Evolutionary conservation across 164 flowering plant genomes (phyloP).

Genomic region (Magnolia changhungtana): DNA sequence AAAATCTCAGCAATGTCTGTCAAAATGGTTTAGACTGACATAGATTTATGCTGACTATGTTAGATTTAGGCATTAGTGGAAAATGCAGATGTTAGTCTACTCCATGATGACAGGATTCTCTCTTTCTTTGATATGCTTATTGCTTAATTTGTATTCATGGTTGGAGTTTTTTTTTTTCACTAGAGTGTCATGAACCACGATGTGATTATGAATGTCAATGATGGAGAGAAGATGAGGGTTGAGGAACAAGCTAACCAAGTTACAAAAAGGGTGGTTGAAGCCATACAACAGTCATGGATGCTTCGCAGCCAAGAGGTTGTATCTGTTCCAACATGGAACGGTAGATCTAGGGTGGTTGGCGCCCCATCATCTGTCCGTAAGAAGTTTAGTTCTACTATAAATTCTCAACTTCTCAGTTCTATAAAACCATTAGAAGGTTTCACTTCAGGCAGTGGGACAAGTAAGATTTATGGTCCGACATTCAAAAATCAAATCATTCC

Average conservation of each 20-base stretch:
- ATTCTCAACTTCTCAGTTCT: slow-evolving; percentile 37
- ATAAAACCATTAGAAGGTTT: slow-evolving; percentile 36
- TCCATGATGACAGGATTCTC: too few relatives aligned
- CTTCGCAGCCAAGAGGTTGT: slow-evolving; percentile 70
- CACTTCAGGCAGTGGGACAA: slow-evolving; percentile 25
- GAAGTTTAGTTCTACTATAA: slow-evolving; percentile 81
- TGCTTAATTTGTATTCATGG: too few relatives aligned
- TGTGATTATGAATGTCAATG: slow-evolving; percentile 78
- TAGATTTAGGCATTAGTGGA: too few relatives aligned
- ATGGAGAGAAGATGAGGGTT: slow-evolving; percentile 77
- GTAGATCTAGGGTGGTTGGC: slow-evolving; percentile 84
- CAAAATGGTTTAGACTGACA: too few relatives aligned
- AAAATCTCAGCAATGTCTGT: too few relatives aligned
- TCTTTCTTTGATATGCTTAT: too few relatives aligned
- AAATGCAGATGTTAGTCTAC: too few relatives aligned
- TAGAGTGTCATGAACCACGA: slow-evolving; percentile 99
- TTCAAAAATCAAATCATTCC: too few relatives aligned
- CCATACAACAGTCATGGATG: slow-evolving; percentile 82
- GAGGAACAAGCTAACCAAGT: slow-evolving; percentile 92
- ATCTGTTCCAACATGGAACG: slow-evolving; percentile 95
- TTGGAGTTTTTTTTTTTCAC: neutral
- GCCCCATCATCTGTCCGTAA: slow-evolving; percentile 66
- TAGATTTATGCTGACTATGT: too few relatives aligned
- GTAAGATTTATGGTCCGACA: slow-evolving; percentile 23
- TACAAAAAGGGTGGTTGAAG: slow-evolving; percentile 93